Evolutionary conservation across 1,139 yeast genomes (phyloP), one percentile per base, ranked within the genome.

Genomic region (Barnettozyma hawaiiensis): DNA sequence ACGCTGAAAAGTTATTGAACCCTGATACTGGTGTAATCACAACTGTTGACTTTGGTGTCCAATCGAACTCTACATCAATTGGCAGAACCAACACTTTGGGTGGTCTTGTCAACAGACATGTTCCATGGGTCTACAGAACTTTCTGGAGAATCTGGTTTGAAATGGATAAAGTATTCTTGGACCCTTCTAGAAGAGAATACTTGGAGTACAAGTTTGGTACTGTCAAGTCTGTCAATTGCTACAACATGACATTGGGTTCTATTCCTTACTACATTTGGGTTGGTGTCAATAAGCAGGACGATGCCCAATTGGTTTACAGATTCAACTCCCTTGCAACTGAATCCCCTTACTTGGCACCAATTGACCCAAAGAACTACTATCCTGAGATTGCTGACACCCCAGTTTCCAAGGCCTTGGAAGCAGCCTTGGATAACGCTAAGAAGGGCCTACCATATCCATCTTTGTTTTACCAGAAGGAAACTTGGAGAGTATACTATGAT

Each of bases 71-170:
- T 41, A 78, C 81, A 37, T 70, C 78, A 7, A 68, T 78, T 53
- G 90, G 90, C n/a, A 73, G 85, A 59, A 73, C 79, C 43, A 78
- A 83, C 55, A 81, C 90, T 7, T 66, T 84, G 31, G 94, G 94
- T 41, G 94, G 94, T 8, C 67, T 79, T 50, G 72, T 73, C 26
- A 75, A 78, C 54, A 71, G 94, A 58, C 83, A 83, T 58, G 81
- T 78, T 49, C 81, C 87, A 31, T 85, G 94, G 94, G 51, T 81
- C 43, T 71, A 77, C 43, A 70, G 95, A 59, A 82, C 85, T 35
- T 85, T 85, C 60, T 85, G 95, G 95, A 73, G 89, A 59, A 69
- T 81, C 43, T 85, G 95, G 95, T 85, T 85, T 62, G 95, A 85
- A 63, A 82, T 84, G 44, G 95, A 85, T 62, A 75, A 81, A 51